phyloP scores from a whole-genome alignment of 805 yeast genomes.

The Myxozyma melibiosi region DNA sequence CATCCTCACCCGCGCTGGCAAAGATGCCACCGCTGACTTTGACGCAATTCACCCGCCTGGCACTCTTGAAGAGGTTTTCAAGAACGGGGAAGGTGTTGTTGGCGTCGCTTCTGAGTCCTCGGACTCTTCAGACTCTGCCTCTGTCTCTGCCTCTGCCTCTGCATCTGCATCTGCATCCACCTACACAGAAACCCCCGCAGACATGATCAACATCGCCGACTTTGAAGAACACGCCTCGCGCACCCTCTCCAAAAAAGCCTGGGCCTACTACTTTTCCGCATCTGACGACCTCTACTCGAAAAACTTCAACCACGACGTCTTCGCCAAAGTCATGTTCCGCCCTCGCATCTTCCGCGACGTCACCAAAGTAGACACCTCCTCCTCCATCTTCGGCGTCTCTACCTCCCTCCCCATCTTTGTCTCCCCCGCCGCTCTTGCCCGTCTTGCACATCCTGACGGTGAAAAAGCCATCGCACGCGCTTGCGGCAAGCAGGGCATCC shows the following conservation, averaged over 20 bases:
- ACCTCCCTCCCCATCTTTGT: constrained; percentile 52
- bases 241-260: constrained; percentile 74
- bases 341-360: constrained; percentile 51
- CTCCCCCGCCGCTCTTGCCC: constrained; percentile 49
- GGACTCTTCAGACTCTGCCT: neutral
- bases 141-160: neutral
- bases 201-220: constrained; percentile 66
- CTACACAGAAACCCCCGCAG: constrained; percentile 24
- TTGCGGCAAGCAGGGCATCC: constrained; percentile 46
- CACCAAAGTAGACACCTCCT: constrained; percentile 46
- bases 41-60: constrained; percentile 39
- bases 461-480: constrained; percentile 49
- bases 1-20: constrained; percentile 52
- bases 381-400: constrained; percentile 53
- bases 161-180: constrained; percentile 6
- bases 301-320: constrained; percentile 50
- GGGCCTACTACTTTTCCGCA: constrained; percentile 70
- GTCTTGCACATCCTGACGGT: constrained; percentile 49
- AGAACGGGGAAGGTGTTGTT: constrained; percentile 9
- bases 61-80: constrained; percentile 36
- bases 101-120: neutral
- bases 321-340: constrained; percentile 48
- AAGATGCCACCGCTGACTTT: constrained; percentile 49
- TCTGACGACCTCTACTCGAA: constrained; percentile 54
- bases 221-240: constrained; percentile 83